Percentiles rank a stretch among this genome's conserved stretches.
Conservation (phyloP, 106 monocot species). For the Alisma plantagoaquatica region DNA sequence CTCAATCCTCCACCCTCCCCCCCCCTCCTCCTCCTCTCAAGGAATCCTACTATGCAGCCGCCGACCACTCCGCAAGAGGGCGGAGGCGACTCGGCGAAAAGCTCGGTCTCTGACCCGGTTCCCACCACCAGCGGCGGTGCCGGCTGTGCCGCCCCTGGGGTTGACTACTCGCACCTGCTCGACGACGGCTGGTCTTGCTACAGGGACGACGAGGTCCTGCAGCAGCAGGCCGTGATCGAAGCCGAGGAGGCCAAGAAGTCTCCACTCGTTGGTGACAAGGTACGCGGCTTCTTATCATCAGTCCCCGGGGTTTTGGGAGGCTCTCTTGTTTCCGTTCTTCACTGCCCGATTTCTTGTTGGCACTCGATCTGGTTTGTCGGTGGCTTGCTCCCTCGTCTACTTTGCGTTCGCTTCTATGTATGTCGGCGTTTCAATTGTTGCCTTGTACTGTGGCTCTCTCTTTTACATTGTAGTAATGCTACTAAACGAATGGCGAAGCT, state of each 20-base stretch:
- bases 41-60: too few relatives aligned
- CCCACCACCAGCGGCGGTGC: background rate
- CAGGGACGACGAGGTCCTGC: slow-evolving; percentile 36
- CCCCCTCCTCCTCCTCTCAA: too few relatives aligned
- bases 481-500: too few relatives aligned
- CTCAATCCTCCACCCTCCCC: too few relatives aligned
- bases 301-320: too few relatives aligned
- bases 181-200: slow-evolving; percentile 18
- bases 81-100: background rate
- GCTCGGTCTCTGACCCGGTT: slow-evolving; percentile 2
- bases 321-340: too few relatives aligned
- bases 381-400: too few relatives aligned
- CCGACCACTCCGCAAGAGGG: too few relatives aligned
- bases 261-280: slow-evolving; percentile 56
- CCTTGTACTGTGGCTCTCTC: too few relatives aligned
- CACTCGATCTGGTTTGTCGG: background rate
- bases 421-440: too few relatives aligned
- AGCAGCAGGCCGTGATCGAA: slow-evolving; percentile 24
- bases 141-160: background rate
- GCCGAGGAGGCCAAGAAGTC: slow-evolving; percentile 37
- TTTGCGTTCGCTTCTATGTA: too few relatives aligned
- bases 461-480: too few relatives aligned
- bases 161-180: background rate
- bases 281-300: slow-evolving; percentile 4
- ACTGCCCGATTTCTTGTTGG: background rate